Evolutionary conservation across 208 protist species (phyloP), one percentile per base, ranked within the genome.

Genomic region (Acanthamoeba healyi): DNA sequence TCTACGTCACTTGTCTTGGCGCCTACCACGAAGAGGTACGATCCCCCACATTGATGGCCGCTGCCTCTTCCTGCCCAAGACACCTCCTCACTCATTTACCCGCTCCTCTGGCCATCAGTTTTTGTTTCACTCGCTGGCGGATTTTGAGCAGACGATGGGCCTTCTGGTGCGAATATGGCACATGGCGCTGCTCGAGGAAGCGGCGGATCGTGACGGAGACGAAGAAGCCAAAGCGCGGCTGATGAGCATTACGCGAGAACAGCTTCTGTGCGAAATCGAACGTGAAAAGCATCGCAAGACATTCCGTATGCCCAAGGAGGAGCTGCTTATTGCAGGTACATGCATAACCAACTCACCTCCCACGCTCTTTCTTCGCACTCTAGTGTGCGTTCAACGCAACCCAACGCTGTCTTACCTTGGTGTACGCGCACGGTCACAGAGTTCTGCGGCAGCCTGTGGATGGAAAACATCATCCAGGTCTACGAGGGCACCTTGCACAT

Each of bases 1-100:
- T 92, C 40, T 91, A 91, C 36, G 38, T 91, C 15, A 91, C 86
- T 17, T 92, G 86, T 24, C 34, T 70, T 9, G 54, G 84, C 19
- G 81, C 81, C 46, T 88, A 88, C 54, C 81, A 88, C 54, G 84
- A 91, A 72, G 84, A 91, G 84, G 84, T 91, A 24, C 26, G 32
- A n/a, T 46, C 19, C 7, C 19, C 26, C 19, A n/a, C 51, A 5
- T 10, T 51, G 14, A 0, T 51, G 10, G 17, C 10, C 46, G 10
- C 46, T 51, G 10, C 46, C 5, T 51, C 46, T 51, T 51, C 17
- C 46, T 7, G 19, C 19, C n/a, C 19, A 67, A 34, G 17, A 29
- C 4, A 65, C 15, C 58, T 5, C 4, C n/a, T 22, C 4, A 19
- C n/a, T 22, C 19, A 19, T 58, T 10, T 58, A 24, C n/a, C 38